Conservation (phyloP, 345 rosid species). For the Populus ilicifolia region DNA sequence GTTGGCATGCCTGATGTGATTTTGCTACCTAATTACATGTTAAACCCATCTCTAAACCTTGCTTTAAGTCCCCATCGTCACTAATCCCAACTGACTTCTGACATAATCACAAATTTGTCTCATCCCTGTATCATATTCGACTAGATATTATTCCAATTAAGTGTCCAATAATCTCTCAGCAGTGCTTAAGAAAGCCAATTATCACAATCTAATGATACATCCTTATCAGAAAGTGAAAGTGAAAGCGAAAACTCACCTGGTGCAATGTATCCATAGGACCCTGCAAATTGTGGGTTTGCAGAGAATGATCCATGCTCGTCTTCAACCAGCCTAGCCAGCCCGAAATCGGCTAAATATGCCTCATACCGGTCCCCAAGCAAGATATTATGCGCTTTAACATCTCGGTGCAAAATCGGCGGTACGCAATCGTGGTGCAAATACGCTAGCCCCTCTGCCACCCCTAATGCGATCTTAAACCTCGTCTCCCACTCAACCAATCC, state of each 20-base stretch:
- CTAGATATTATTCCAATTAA: not conserved
- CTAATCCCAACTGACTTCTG: not conserved
- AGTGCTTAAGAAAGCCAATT: not conserved
- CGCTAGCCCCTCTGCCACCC: slow-evolving; percentile 74
- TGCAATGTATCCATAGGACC: slow-evolving; percentile 93
- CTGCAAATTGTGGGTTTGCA: slow-evolving; percentile 59
- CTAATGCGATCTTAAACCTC: slow-evolving; percentile 62
- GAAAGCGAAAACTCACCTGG: slow-evolving; percentile 48
- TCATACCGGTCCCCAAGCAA: slow-evolving; percentile 60
- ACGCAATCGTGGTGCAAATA: slow-evolving; percentile 85
- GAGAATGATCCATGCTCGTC: slow-evolving; percentile 44
- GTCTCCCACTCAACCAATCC: slow-evolving; percentile 59
- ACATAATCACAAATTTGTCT: not conserved
- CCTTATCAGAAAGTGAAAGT: not conserved
- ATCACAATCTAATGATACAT: not conserved
- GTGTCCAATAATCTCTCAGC: not conserved
- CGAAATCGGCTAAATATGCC: slow-evolving; percentile 83
- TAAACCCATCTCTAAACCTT: not conserved
- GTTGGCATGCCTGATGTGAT: not conserved
- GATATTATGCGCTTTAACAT: slow-evolving; percentile 73
- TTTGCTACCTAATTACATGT: not conserved
- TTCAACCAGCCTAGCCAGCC: slow-evolving; percentile 65
- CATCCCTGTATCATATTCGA: not conserved
- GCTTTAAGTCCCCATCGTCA: not conserved
- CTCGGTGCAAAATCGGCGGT: slow-evolving; percentile 81